Evolutionary conservation across 2,329 filamentous ascomycete species (phyloP).

Genomic region (Fusarium robinianum): DNA sequence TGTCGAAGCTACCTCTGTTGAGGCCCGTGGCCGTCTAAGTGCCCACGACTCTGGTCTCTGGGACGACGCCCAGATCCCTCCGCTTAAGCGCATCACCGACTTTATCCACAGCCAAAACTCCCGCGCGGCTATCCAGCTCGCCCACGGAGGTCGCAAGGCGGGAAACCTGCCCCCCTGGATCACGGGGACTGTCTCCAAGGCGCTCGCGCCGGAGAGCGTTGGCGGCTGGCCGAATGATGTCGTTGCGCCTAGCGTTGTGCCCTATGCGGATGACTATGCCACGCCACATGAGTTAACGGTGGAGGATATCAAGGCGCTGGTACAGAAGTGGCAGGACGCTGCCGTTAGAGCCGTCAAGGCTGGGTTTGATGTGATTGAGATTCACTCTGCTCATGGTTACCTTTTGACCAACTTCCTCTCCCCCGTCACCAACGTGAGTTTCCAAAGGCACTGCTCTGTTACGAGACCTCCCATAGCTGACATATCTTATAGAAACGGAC

Average conservation of each 20-base stretch:
- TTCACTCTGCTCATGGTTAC: conserved; percentile 68
- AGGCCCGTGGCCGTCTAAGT: conserved; percentile 78
- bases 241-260: conserved; percentile 54
- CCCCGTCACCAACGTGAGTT: conserved; percentile 57
- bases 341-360: conserved; percentile 65
- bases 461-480: conserved; percentile 8
- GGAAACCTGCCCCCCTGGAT: conserved; percentile 68
- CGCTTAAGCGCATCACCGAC: conserved; percentile 71
- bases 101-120: conserved; percentile 80
- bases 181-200: conserved; percentile 50
- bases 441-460: not conserved
- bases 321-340: conserved; percentile 63
- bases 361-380: conserved; percentile 77
- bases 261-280: conserved; percentile 65
- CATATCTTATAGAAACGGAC: conserved; percentile 53
- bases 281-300: conserved; percentile 69
- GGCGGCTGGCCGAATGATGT: conserved; percentile 64
- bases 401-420: conserved; percentile 68
- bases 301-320: conserved; percentile 68
- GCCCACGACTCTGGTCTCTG: conserved; percentile 81
- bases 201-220: conserved; percentile 55
- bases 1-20: conserved; percentile 78
- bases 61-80: conserved; percentile 80
- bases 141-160: conserved; percentile 76
- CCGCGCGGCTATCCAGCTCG: conserved; percentile 79